These are phyloP conservation scores for Paradendryphiella salina DNA, from an alignment of 2,329 filamentous ascomycete species.

Conservation along the genomic window DNA sequence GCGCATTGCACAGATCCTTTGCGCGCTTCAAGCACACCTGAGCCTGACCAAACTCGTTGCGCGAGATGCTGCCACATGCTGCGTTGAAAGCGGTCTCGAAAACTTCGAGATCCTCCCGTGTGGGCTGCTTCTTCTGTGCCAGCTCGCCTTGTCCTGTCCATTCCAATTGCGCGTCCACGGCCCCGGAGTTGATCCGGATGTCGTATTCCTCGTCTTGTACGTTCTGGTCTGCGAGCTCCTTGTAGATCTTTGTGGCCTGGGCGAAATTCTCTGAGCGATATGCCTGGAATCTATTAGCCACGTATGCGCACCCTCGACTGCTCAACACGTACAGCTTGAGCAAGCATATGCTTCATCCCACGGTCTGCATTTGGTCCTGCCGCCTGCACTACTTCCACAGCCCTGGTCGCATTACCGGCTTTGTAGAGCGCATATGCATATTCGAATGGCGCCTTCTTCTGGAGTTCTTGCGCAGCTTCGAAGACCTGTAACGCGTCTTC, in stretches of 20 bases:
- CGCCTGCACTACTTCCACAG: conserved; percentile 57
- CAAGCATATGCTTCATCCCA: conserved; percentile 63
- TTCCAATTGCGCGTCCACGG: conserved; percentile 70
- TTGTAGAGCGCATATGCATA: conserved; percentile 86
- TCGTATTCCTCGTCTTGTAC: conserved; percentile 71
- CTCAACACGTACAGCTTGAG: conserved; percentile 58
- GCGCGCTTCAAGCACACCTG: conserved; percentile 70
- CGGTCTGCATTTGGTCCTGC: conserved; percentile 44
- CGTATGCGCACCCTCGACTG: background rate
- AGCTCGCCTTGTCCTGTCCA: conserved; percentile 64
- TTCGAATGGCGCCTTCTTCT: conserved; percentile 66
- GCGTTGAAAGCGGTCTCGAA: conserved; percentile 84
- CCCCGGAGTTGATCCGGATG: conserved; percentile 74
- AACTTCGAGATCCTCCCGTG: conserved; percentile 67
- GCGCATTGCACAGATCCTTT: conserved; percentile 69
- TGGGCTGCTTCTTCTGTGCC: conserved; percentile 59
- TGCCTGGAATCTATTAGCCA: conserved; percentile 49
- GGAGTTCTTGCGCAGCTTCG: conserved; percentile 63
- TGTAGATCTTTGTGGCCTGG: conserved; percentile 67
- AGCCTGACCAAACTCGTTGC: conserved; percentile 67
- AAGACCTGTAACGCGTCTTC: conserved; percentile 73
- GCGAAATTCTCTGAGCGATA: conserved; percentile 76
- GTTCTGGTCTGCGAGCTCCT: conserved; percentile 55
- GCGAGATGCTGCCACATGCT: conserved; percentile 72
- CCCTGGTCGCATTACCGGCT: conserved; percentile 68